Base-by-base conservation (phyloP, 2,329 filamentous ascomycete genomes). In the Fusarium continuum region DNA sequence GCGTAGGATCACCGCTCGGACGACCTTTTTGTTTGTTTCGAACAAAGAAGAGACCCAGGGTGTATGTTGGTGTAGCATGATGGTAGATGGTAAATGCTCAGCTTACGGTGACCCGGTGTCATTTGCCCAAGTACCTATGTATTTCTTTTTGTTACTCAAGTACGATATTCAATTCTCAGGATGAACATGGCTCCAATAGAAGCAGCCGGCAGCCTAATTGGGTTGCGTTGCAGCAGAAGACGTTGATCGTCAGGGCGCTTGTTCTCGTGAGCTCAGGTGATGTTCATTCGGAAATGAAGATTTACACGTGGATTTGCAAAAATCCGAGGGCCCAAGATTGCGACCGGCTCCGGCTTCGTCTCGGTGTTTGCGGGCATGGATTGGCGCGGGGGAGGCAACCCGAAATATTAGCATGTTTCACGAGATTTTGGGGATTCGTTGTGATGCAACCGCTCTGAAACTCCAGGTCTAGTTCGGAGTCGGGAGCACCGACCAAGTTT, bases 361-460 rank as follows among this genome's bases (percentile, higher is more conserved):
- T 51, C 23, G 29, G 46, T 62, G 54, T 44, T 52, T 44, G 45
- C 43, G 61, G n/a, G 44, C 61, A 68, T 55, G 49, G 66, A 66
- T 69, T 61, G 63, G 52, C 58, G 48, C 50, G 62, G 52, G 57
- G 49, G 67, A 70, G 67, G 62, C 32, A 68, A 44, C 65, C 64
- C 44, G 43, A 52, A 39, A n/a, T 29, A 45, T 58, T 67, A 67
- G 65, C 63, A 65, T 55, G 67, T 70, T 70, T 70, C 67, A 70
- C 44, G 23, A 50, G 45, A 52, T 50, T 64, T 36, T 32, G 39
- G 60, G 55, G 58, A 64, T 55, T 70, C 51, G 55, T 55, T 38
- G 51, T 50, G 60, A 57, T 67, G 63, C 48, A 66, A 69, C 65
- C 41, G 50, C 31, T 35, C 60, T 70, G 67, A 70, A 70, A 70